Evolutionary conservation across 495 filamentous ascomycete genomes (phyloP).

Genomic region (Annulohypoxylon moriforme): DNA sequence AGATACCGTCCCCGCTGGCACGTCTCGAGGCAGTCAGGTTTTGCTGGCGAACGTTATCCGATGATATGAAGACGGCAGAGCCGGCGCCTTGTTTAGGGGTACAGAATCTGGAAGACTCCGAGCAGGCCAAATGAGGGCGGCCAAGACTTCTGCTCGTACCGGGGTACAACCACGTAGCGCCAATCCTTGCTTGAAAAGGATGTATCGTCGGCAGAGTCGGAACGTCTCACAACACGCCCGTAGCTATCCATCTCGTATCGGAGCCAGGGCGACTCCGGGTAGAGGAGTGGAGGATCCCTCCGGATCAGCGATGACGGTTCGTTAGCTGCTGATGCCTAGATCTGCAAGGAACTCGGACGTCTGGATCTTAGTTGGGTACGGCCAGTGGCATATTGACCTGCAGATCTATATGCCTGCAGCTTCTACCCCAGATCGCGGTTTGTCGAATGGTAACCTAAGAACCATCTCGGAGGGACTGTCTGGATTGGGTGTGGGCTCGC

Average conservation of each 20-base stretch:
- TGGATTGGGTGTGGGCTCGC: slow-evolving; percentile 35
- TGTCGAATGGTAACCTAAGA: slow-evolving; percentile 37
- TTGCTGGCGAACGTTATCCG: slow-evolving; percentile 2
- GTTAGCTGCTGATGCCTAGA: slow-evolving; percentile 29
- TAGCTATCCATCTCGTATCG: slow-evolving; percentile 36
- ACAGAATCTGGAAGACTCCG: slow-evolving; percentile 30
- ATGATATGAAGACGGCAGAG: slow-evolving; percentile 12
- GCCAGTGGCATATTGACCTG: slow-evolving; percentile 26
- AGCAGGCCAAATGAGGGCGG: slow-evolving; percentile 34
- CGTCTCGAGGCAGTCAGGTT: not conserved
- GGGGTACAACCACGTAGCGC: slow-evolving; percentile 36
- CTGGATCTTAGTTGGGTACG: slow-evolving; percentile 34
- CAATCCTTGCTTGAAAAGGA: slow-evolving; percentile 43
- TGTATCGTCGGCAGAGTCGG: slow-evolving; percentile 26
- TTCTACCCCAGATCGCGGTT: slow-evolving; percentile 42
- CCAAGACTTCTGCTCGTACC: slow-evolving; percentile 30
- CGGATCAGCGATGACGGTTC: slow-evolving; percentile 37
- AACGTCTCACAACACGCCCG: slow-evolving; percentile 29
- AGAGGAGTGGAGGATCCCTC: slow-evolving; percentile 33
- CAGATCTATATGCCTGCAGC: slow-evolving; percentile 32
- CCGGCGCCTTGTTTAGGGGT: slow-evolving; percentile 13
- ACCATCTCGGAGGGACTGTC: slow-evolving; percentile 38
- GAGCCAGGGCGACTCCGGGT: slow-evolving; percentile 36
- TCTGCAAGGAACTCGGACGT: slow-evolving; percentile 35
- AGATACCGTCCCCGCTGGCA: not conserved